Conservation (phyloP, 2,329 filamentous ascomycete species). For the Karstenula rhodostoma region DNA sequence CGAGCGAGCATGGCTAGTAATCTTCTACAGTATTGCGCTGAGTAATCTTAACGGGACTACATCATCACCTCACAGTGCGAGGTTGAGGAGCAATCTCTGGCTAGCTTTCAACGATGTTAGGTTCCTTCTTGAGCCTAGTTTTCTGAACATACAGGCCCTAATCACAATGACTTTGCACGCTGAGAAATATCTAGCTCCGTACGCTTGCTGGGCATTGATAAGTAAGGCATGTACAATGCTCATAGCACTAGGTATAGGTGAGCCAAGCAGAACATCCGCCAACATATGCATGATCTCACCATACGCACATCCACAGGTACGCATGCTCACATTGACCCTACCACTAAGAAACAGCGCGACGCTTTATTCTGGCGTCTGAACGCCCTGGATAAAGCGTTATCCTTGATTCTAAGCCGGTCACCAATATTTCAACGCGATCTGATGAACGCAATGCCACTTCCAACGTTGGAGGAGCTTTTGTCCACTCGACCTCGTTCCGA, state of each 20-base stretch:
- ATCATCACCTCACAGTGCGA: background rate
- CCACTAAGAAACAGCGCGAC: background rate
- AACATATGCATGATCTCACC: background rate
- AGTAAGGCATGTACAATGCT: slow-evolving; percentile 18
- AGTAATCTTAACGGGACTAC: background rate
- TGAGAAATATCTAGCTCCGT: slow-evolving; percentile 11
- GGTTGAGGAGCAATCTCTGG: slow-evolving; percentile 14
- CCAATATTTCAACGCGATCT: slow-evolving; percentile 16
- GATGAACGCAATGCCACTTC: slow-evolving; percentile 5
- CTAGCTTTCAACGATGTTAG: slow-evolving; percentile 14
- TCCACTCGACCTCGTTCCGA: background rate
- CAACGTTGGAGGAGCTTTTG: slow-evolving; percentile 12
- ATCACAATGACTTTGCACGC: slow-evolving; percentile 2
- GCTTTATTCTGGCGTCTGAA: slow-evolving; percentile 16
- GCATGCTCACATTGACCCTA: slow-evolving; percentile 8
- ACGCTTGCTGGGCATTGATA: slow-evolving; percentile 12
- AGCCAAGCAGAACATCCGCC: background rate
- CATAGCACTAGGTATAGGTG: slow-evolving; percentile 10
- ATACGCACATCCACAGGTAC: background rate
- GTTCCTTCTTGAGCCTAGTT: slow-evolving; percentile 14
- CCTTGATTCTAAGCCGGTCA: slow-evolving; percentile 12
- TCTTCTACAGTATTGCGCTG: slow-evolving; percentile 17
- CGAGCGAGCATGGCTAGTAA: slow-evolving; percentile 16
- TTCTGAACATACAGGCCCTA: slow-evolving; percentile 9
- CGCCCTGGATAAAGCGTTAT: slow-evolving; percentile 6